phyloP scores from a whole-genome alignment of 345 rosid species.

The Gossypium anomalum region DNA sequence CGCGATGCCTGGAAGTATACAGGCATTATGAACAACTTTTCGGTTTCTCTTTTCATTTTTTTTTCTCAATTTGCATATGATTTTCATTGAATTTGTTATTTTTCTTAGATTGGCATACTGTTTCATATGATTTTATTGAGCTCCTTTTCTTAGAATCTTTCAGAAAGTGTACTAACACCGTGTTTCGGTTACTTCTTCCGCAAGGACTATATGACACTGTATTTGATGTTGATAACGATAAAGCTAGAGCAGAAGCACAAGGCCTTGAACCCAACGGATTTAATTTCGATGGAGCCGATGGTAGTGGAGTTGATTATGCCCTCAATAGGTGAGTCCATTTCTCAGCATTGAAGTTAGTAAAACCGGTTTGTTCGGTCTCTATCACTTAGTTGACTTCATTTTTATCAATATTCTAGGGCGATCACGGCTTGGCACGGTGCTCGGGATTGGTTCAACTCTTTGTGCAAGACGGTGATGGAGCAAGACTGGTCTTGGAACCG shows the following conservation, averaged over 20 bases:
- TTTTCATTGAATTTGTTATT: background rate
- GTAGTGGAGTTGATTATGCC: constrained; percentile 78
- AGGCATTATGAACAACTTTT: too few relatives aligned
- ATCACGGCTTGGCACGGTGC: constrained; percentile 68
- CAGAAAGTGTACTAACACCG: constrained; percentile 5
- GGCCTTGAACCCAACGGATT: constrained; percentile 92
- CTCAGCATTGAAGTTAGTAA: background rate
- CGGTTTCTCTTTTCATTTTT: too few relatives aligned
- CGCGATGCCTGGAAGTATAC: too few relatives aligned
- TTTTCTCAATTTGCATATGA: background rate
- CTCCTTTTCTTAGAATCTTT: background rate
- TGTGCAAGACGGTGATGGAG: constrained; percentile 85
- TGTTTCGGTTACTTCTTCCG: constrained; percentile 19
- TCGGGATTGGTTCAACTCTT: constrained; percentile 67
- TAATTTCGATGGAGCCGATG: constrained; percentile 82
- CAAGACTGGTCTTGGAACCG: constrained; percentile 99
- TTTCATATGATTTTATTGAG: background rate
- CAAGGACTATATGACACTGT: constrained; percentile 88
- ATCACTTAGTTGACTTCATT: background rate
- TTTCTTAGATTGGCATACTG: background rate
- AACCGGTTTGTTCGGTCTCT: background rate
- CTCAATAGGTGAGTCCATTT: constrained; percentile 57
- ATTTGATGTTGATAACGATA: constrained; percentile 84
- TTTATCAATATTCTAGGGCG: constrained; percentile 48
- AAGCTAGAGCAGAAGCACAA: constrained; percentile 74